Conservation (phyloP, 108 stramenopile species). For the Nitzschia inconspicua region DNA sequence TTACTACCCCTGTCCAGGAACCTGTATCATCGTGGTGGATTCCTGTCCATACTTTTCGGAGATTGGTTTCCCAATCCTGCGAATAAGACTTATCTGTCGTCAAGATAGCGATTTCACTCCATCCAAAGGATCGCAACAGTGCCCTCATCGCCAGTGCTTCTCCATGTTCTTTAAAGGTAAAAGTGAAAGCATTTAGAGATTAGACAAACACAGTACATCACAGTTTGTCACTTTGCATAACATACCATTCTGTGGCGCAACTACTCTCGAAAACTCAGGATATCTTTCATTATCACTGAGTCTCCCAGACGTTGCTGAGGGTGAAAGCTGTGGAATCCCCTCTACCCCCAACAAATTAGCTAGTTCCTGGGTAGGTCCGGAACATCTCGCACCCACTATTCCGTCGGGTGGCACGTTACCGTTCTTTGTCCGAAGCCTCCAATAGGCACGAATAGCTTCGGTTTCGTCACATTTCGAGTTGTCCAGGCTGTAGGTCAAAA, state of each 20-base stretch:
- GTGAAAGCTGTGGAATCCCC: background rate
- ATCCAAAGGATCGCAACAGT: too few species aligned
- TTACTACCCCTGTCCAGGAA: constrained; percentile 6
- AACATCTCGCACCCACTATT: constrained; percentile 14
- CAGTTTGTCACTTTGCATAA: too few species aligned
- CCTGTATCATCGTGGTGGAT: too few species aligned
- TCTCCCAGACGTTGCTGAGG: too few species aligned
- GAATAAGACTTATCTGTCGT: constrained; percentile 10
- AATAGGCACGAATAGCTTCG: constrained; percentile 6
- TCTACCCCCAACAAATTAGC: constrained; percentile 2
- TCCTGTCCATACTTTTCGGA: background rate
- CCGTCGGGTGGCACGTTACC: constrained; percentile 7
- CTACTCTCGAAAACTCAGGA: too few species aligned
- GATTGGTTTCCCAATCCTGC: constrained; percentile 1
- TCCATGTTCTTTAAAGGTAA: too few species aligned
- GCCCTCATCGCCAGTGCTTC: too few species aligned
- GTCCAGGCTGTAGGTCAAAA: background rate
- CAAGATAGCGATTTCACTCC: constrained; percentile 12
- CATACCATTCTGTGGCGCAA: too few species aligned
- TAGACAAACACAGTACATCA: too few species aligned
- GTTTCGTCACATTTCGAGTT: constrained; percentile 14
- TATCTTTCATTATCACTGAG: too few species aligned
- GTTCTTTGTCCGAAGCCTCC: constrained; percentile 7
- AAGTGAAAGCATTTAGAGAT: too few species aligned
- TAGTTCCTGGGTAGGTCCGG: constrained; percentile 3